Percentiles rank a stretch among this genome's conserved stretches.
Evolutionary conservation across 2,329 filamentous ascomycete species (phyloP).

Genomic region (Epichloe amarillans): DNA sequence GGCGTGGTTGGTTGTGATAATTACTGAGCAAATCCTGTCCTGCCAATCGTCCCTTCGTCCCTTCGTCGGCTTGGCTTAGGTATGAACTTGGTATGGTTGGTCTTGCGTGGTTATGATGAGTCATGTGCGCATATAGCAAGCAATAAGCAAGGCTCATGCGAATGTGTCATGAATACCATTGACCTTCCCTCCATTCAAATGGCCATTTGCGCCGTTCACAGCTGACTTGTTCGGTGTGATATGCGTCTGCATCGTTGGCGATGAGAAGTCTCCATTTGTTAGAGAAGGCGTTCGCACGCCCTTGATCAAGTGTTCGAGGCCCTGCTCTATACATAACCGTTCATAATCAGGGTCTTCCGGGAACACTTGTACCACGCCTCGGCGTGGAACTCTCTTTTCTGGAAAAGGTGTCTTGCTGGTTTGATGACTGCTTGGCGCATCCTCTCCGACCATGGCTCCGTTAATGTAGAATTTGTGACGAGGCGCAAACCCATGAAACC

Average conservation of each 20-base stretch:
- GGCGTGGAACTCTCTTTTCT: constrained; percentile 40
- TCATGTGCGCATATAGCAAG: not conserved
- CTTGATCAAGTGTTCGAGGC: constrained; percentile 39
- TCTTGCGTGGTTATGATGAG: not conserved
- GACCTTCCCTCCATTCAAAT: constrained; percentile 13
- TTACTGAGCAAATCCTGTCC: not conserved
- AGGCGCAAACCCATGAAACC: constrained; percentile 41
- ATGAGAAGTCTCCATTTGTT: constrained; percentile 34
- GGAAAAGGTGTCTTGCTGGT: constrained; percentile 42
- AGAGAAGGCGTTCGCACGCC: constrained; percentile 30
- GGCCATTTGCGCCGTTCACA: constrained; percentile 20
- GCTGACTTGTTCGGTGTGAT: constrained; percentile 11
- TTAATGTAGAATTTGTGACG: constrained; percentile 45
- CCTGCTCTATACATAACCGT: constrained; percentile 41
- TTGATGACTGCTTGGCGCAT: constrained; percentile 30
- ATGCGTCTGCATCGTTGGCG: constrained; percentile 28
- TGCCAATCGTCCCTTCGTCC: not conserved
- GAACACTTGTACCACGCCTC: constrained; percentile 37
- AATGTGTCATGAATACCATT: constrained; percentile 18
- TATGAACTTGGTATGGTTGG: not conserved
- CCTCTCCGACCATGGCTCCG: constrained; percentile 39
- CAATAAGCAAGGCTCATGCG: not conserved
- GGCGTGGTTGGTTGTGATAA: not conserved
- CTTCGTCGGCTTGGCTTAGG: not conserved
- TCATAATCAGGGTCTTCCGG: constrained; percentile 45